Evolutionary conservation across 1,284 basidiomycete genomes (phyloP).

Genomic region (Somion occarium): DNA sequence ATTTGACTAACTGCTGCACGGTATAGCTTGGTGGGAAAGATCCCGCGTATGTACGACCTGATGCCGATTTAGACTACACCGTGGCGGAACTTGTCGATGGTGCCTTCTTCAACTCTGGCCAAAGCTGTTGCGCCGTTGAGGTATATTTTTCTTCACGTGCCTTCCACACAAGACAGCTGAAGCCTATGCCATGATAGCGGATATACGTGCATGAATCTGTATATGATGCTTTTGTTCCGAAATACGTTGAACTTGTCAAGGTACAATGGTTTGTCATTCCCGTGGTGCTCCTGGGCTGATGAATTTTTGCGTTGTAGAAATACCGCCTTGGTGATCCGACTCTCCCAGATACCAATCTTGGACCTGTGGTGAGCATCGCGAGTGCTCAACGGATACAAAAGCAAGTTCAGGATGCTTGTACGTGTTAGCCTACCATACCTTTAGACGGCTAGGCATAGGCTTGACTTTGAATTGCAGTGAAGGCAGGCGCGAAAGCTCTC

Average conservation of each 20-base stretch:
- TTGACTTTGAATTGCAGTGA: slow-evolving; percentile 40
- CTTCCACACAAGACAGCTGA: not conserved
- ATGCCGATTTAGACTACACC: slow-evolving; percentile 83
- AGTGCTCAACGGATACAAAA: slow-evolving; percentile 81
- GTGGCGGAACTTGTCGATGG: slow-evolving; percentile 89
- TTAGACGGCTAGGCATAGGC: not conserved
- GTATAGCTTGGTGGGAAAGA: slow-evolving; percentile 91
- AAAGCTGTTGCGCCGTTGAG: slow-evolving; percentile 86
- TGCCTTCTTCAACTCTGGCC: slow-evolving; percentile 93
- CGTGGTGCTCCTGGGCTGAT: not conserved
- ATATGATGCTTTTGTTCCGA: slow-evolving; percentile 78
- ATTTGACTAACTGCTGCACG: no score
- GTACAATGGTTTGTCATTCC: slow-evolving; percentile 27
- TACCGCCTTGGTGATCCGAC: slow-evolving; percentile 89
- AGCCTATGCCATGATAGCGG: slow-evolving; percentile 44
- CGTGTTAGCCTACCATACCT: slow-evolving; percentile 17
- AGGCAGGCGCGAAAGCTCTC: slow-evolving; percentile 72
- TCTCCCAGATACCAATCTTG: slow-evolving; percentile 68
- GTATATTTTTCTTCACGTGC: slow-evolving; percentile 31
- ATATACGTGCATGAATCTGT: slow-evolving; percentile 90
- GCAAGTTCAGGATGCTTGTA: slow-evolving; percentile 82
- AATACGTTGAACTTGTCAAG: slow-evolving; percentile 73
- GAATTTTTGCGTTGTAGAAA: slow-evolving; percentile 32
- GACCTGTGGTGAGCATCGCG: slow-evolving; percentile 86
- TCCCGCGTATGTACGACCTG: slow-evolving; percentile 87